These are phyloP conservation scores for Casaregolazyma suthepensis DNA, from an alignment of 1,139 yeast genomes.

Conservation along the genomic window DNA sequence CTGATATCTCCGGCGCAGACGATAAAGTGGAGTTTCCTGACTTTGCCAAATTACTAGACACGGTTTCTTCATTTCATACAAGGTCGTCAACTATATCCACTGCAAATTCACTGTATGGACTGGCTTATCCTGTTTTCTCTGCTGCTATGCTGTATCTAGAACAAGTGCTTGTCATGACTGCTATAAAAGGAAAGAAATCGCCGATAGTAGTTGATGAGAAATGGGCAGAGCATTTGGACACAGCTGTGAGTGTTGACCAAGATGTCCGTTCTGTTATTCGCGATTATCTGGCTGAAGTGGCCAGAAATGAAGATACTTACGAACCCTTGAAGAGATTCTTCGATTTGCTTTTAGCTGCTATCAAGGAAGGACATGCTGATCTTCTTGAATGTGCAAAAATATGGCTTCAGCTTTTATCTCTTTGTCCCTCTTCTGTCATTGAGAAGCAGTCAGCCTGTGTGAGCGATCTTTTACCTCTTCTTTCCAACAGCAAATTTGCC, in stretches of 20 bases:
- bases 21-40: slow-evolving; percentile 27
- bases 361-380: slow-evolving; percentile 22
- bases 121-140: slow-evolving; percentile 30
- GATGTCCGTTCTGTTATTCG: slow-evolving; percentile 41
- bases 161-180: slow-evolving; percentile 59
- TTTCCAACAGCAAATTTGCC: background rate
- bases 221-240: slow-evolving; percentile 70
- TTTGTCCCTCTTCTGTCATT: slow-evolving; percentile 26
- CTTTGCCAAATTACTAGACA: slow-evolving; percentile 22
- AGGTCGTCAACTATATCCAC: slow-evolving; percentile 6
- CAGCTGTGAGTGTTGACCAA: slow-evolving; percentile 59
- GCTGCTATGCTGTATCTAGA: slow-evolving; percentile 27
- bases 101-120: slow-evolving; percentile 8
- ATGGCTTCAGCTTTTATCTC: slow-evolving; percentile 24
- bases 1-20: slow-evolving; percentile 11
- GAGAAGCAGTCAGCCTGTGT: slow-evolving; percentile 8
- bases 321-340: slow-evolving; percentile 23
- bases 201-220: slow-evolving; percentile 64
- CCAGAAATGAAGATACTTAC: slow-evolving; percentile 1
- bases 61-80: slow-evolving; percentile 6
- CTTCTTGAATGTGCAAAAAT: slow-evolving; percentile 24
- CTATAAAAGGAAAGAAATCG: slow-evolving; percentile 46
- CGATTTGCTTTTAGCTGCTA: slow-evolving; percentile 35
- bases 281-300: slow-evolving; percentile 18
- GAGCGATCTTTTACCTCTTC: slow-evolving; percentile 15